Base-by-base conservation (phyloP, 106 monocot genomes). In the Vanilla planifolia region DNA sequence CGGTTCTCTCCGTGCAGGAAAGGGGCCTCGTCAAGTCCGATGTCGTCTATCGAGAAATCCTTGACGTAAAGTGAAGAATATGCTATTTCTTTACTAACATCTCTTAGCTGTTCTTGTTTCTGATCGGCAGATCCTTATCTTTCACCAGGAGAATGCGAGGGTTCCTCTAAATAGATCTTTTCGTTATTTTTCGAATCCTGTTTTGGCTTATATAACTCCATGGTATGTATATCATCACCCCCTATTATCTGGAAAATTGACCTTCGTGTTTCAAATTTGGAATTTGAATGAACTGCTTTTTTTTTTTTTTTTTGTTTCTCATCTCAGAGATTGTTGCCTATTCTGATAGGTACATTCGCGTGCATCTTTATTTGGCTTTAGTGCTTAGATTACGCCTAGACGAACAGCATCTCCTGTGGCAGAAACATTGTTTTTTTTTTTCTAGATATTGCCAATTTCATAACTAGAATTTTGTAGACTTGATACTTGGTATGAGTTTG, bases 141-240 rank as follows among this genome's bases (percentile, higher is more conserved):
- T 8, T 45, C 4, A 5, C 62, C 51, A 56, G 95, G 95, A 96
- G 70, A 41, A 77, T 61, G 51, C 61, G 11, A 87, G 64, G 76
- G 60, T 73, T 34, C 81, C 78, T 0, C 66, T 32, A 43, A 84
- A 87, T 51, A 37, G 68, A 33, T 81, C 76, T 0, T 48, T 23
- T 23, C 78, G 87, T 25, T 67, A 81, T 35, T 96, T 96, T 67
- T 60, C 45, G 1, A 84, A 84, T 73, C 87, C 78, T 0, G 91
- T 96, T 8, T 72, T 96, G 57, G 91, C 91, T 22, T 96, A 96
- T 64, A 71, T 96, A 20, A 96, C 96, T 55, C 96, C 96, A 14
- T 96, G 96, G 96, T 86, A 41, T 27, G 67, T 64, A 20, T 5
- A 65, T 41, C 24, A 22, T 50, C 25, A 50, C 26, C 50, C 13